Conservation (phyloP, 2,329 filamentous ascomycete species). For the Claviceps fusiformis region DNA sequence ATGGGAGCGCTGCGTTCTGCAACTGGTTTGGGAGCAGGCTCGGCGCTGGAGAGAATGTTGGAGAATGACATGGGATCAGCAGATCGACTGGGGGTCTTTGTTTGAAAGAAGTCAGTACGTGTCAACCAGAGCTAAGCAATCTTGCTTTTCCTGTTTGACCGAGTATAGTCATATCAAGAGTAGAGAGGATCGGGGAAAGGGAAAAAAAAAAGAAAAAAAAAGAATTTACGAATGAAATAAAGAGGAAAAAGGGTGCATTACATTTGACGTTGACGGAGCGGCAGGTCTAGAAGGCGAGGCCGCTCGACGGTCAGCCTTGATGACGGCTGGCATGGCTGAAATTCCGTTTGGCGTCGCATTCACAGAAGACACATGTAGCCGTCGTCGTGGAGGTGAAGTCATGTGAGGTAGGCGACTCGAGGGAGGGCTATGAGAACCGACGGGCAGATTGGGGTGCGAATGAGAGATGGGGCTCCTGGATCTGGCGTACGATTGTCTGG, state of each 20-base stretch:
- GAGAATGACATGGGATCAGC: slow-evolving; percentile 92
- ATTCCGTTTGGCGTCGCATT: slow-evolving; percentile 27
- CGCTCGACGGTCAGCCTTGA: slow-evolving; percentile 26
- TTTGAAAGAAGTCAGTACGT: not conserved
- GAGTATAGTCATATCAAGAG: not conserved
- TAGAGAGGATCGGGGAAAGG: not conserved
- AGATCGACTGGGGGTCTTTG: slow-evolving; percentile 56
- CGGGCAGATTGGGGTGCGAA: slow-evolving; percentile 30
- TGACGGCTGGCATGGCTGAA: slow-evolving; percentile 21
- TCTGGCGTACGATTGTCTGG: slow-evolving; percentile 29
- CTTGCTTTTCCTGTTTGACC: not conserved
- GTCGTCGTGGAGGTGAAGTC: slow-evolving; percentile 34
- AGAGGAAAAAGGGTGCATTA: slow-evolving; percentile 25
- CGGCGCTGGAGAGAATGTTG: slow-evolving; percentile 75
- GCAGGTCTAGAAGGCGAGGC: slow-evolving; percentile 26
- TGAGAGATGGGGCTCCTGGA: slow-evolving; percentile 38
- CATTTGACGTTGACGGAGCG: slow-evolving; percentile 18
- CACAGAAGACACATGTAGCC: slow-evolving; percentile 25
- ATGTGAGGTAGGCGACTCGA: slow-evolving; percentile 23
- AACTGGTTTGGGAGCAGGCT: slow-evolving; percentile 45
- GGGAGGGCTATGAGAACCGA: slow-evolving; percentile 30
- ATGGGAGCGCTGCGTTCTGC: slow-evolving; percentile 27
- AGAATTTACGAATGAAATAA: not conserved
- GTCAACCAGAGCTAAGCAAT: not conserved
- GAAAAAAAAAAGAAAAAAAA: not conserved